Conservation (phyloP, 495 filamentous ascomycete genomes). For the Cairneyella variabilis region DNA sequence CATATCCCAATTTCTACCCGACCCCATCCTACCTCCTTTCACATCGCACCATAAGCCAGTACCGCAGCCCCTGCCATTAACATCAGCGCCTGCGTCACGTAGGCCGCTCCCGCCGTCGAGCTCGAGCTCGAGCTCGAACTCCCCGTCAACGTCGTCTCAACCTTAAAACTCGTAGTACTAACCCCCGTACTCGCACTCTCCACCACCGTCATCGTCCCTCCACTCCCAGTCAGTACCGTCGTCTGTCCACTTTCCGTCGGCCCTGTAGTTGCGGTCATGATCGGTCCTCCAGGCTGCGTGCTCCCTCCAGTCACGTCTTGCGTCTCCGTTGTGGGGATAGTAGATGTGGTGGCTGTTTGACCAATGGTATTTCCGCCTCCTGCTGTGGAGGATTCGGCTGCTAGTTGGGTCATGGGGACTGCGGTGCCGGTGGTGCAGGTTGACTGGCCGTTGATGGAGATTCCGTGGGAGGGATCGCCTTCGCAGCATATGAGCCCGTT, state of each 20-base stretch:
- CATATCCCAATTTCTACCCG: too few relatives aligned
- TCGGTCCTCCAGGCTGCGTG: too few relatives aligned
- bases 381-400: background rate
- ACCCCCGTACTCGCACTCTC: background rate
- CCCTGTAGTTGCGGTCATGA: too few relatives aligned
- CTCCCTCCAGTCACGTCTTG: too few relatives aligned
- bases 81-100: background rate
- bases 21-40: background rate
- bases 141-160: background rate
- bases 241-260: too few relatives aligned
- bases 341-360: too few relatives aligned
- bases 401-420: background rate
- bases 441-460: background rate
- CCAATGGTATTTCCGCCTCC: background rate
- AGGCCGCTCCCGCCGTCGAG: background rate
- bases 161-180: background rate
- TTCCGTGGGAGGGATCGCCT: background rate
- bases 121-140: background rate
- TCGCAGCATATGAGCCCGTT: background rate
- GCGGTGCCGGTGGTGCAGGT: background rate
- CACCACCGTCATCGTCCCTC: too few relatives aligned
- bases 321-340: too few relatives aligned
- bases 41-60: background rate
- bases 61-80: background rate
- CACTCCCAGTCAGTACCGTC: background rate